Base-by-base conservation (phyloP, 1,284 basidiomycete genomes). In the Naganishia liquefaciens region DNA sequence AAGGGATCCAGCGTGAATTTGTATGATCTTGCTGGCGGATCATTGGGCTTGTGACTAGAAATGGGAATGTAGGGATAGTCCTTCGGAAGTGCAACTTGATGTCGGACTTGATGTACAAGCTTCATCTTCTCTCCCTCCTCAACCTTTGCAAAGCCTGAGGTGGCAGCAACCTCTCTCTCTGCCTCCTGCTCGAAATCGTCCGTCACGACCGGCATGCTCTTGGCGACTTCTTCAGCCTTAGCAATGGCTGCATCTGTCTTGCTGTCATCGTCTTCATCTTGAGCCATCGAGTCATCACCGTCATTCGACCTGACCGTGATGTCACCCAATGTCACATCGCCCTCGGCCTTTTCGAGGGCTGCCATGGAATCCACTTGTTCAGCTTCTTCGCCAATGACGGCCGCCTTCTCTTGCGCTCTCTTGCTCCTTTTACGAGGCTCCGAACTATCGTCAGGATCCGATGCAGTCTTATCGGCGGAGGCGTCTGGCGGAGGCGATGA, bases 1-100 rank as follows among this genome's bases (percentile, higher is more conserved):
- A 99, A 99, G 25, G 96, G 96, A 81, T 99, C 96, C 63, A 99
- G 85, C 54, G 87, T 89, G 82, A 99, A 99, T 68, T 93, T 92
- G 83, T 98, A 99, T 75, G 89, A 87, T 64, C 92, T 85, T 43
- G 88, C 93, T 0, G 95, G 93, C 73, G 95, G 93, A 63, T 88
- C 85, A 33, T 90, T 89, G 28, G 94, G 90, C n/a, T 91, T 85
- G 78, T 99, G 95, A 75, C 91, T 84, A 17, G 90, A 87, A 68
- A 99, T 95, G 0, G 95, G 91, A 47, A 90, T 79, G 79, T 99
- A 99, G 70, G 88, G 87, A 77, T 93, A 99, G 52, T 88, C 87
- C 28, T 92, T 89, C 9, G 96, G 96, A 11, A 99, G 86, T 1
- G 93, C 93, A 54, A 99, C 96, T 64, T 74, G 76, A 71, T 77